phyloP scores from a whole-genome alignment of 2,329 filamentous ascomycete genomes.

The Arthrobotrys iridis region DNA sequence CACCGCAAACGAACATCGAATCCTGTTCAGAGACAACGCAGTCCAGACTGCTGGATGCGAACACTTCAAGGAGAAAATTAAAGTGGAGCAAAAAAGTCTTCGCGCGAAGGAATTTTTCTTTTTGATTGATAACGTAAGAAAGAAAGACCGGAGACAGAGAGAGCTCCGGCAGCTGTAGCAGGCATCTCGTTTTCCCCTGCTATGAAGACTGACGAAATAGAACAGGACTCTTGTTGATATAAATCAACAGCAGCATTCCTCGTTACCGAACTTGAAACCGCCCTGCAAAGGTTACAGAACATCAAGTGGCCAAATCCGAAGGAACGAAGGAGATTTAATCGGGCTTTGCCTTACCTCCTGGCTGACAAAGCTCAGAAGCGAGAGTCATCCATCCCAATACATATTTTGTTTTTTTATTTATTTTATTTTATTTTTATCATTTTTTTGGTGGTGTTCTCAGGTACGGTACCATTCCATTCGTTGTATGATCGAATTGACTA shows the following conservation, averaged over 20 bases:
- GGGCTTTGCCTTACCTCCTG: not conserved
- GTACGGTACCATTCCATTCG: conserved; percentile 34
- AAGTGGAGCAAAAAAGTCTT: conserved; percentile 38
- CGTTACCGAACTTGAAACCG: conserved; percentile 47
- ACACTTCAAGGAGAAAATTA: conserved; percentile 1
- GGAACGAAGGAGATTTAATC: not conserved
- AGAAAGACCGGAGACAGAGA: not conserved
- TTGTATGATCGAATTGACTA: no score
- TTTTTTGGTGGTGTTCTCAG: conserved; percentile 50
- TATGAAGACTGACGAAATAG: not conserved
- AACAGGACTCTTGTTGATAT: not conserved
- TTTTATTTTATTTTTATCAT: no score
- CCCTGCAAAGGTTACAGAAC: not conserved
- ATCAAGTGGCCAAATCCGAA: conserved; percentile 6
- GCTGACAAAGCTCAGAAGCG: conserved; percentile 4
- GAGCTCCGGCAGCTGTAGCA: conserved; percentile 12
- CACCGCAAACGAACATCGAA: conserved; percentile 26
- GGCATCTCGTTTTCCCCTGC: not conserved
- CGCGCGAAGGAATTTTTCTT: conserved; percentile 1
- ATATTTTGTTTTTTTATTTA: no score
- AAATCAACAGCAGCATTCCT: conserved; percentile 8
- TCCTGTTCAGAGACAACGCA: conserved; percentile 32
- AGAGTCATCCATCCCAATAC: no score
- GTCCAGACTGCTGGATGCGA: conserved; percentile 4
- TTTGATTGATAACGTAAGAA: conserved; percentile 16